phyloP scores from a whole-genome alignment of 2,329 filamentous ascomycete genomes.

The Hypocreales sp. region DNA sequence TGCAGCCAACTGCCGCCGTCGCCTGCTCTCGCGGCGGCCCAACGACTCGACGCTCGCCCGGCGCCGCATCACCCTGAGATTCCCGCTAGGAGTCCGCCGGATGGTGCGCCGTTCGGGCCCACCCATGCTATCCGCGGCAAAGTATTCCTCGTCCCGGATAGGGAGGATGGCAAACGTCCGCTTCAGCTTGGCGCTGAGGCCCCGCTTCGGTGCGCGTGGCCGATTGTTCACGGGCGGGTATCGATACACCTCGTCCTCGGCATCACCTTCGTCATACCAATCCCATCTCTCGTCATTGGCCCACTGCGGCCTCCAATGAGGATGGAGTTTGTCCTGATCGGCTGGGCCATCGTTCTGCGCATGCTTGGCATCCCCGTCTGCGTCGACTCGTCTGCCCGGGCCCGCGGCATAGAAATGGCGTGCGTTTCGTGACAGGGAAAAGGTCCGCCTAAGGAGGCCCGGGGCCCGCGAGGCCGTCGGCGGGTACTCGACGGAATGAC shows the following conservation, averaged over 20 bases:
- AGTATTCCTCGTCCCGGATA: conserved; percentile 24
- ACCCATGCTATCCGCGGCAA: too few species aligned
- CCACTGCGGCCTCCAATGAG: conserved; percentile 44
- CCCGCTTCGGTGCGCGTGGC: conserved; percentile 26
- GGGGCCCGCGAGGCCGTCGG: conserved; percentile 22
- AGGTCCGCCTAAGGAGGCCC: conserved; percentile 30
- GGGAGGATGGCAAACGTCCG: conserved; percentile 47
- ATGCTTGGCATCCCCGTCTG: conserved; percentile 16
- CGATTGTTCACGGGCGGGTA: conserved; percentile 35
- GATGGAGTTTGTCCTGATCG: conserved; percentile 41
- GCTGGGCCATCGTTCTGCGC: conserved; percentile 28
- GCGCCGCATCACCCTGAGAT: conserved; percentile 40
- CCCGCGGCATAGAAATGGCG: conserved; percentile 15
- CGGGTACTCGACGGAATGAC: conserved; percentile 24
- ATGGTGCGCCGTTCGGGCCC: conserved; percentile 40
- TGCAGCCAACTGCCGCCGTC: conserved; percentile 20
- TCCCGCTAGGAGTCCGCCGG: conserved; percentile 42
- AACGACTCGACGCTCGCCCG: conserved; percentile 31
- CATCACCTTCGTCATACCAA: conserved; percentile 13
- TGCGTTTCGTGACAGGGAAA: conserved; percentile 34
- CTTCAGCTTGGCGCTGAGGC: conserved; percentile 37
- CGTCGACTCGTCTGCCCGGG: conserved; percentile 10
- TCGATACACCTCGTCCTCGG: conserved; percentile 21
- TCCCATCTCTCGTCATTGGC: conserved; percentile 18
- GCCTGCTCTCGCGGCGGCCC: conserved; percentile 5